Evolutionary conservation across 1,284 basidiomycete genomes (phyloP).

Genomic region (Rhodofomes roseus): DNA sequence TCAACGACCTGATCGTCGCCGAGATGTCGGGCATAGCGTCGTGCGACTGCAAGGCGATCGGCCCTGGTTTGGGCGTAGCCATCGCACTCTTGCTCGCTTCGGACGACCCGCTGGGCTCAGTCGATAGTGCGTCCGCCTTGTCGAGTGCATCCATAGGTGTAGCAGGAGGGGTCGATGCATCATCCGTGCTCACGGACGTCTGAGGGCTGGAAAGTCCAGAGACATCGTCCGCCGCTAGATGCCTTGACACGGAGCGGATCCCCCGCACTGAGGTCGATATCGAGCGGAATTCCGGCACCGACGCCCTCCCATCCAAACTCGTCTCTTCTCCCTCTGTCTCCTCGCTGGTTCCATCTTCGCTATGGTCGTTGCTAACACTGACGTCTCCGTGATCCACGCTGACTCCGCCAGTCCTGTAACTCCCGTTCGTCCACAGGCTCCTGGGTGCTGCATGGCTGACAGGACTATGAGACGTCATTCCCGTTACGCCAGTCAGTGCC

Average conservation of each 20-base stretch:
- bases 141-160: not conserved
- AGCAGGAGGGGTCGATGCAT: slow-evolving; percentile 8
- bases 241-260: slow-evolving; percentile 1
- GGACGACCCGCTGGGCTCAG: not conserved
- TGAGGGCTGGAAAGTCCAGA: not conserved
- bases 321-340: slow-evolving; percentile 14
- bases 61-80: slow-evolving; percentile 18
- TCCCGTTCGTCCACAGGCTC: slow-evolving; percentile 53
- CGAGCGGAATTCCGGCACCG: not conserved
- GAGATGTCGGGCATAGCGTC: slow-evolving; percentile 10
- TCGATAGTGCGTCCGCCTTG: not conserved
- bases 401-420: slow-evolving; percentile 49
- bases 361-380: slow-evolving; percentile 15
- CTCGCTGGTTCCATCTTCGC: slow-evolving; percentile 9
- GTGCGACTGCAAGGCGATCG: slow-evolving; percentile 13
- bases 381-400: slow-evolving; percentile 34
- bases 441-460: slow-evolving; percentile 38
- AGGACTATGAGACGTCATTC: slow-evolving; percentile 16
- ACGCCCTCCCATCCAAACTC: not conserved
- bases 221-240: not conserved
- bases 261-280: not conserved
- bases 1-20: not conserved
- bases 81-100: slow-evolving; percentile 11
- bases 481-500: slow-evolving; percentile 29
- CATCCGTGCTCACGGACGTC: not conserved